A percentile compares a stretch with the other conserved stretches of the same genome.
Evolutionary conservation across 2,329 filamentous ascomycete species (phyloP).

Genomic region (Fusarium nanum): DNA sequence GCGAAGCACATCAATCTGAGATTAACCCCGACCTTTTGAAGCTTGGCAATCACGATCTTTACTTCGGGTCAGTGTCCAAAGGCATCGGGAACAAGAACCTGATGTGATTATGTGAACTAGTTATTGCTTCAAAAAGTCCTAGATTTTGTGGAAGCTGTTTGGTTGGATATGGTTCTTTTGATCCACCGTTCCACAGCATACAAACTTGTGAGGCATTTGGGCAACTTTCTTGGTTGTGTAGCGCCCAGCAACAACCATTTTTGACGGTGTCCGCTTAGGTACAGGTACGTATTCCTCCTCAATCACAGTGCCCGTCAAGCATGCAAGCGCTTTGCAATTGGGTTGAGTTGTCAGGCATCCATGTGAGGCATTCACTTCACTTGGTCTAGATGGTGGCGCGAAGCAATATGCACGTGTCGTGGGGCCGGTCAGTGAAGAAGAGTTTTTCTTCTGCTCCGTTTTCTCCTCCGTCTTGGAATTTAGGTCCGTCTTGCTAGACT

Average conservation of each 20-base stretch:
- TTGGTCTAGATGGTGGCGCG: constrained; percentile 23
- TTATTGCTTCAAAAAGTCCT: constrained; percentile 6
- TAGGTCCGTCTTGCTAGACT: constrained; percentile 5
- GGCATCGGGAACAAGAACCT: constrained; percentile 7
- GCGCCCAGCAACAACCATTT: constrained; percentile 23
- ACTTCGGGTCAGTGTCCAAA: background rate
- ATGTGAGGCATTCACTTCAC: constrained; percentile 8
- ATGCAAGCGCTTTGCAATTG: background rate
- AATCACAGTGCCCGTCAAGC: constrained; percentile 16
- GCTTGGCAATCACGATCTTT: constrained; percentile 33
- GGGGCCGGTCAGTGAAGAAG: constrained; percentile 23
- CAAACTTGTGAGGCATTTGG: constrained; percentile 35
- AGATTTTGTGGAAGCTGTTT: constrained; percentile 8
- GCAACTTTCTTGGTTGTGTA: constrained; percentile 17
- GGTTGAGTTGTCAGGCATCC: constrained; percentile 22
- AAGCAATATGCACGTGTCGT: constrained; percentile 23
- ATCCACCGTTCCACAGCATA: constrained; percentile 35
- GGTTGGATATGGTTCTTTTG: constrained; percentile 17
- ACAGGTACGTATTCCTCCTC: constrained; percentile 18
- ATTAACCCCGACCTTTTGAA: constrained; percentile 2
- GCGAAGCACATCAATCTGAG: constrained; percentile 14
- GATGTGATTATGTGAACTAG: background rate
- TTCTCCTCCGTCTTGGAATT: constrained; percentile 18
- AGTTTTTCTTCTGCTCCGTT: constrained; percentile 39
- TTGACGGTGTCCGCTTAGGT: constrained; percentile 20